Base-by-base conservation (phyloP, 257 asterid genomes). In the Penstemon barbatus region DNA sequence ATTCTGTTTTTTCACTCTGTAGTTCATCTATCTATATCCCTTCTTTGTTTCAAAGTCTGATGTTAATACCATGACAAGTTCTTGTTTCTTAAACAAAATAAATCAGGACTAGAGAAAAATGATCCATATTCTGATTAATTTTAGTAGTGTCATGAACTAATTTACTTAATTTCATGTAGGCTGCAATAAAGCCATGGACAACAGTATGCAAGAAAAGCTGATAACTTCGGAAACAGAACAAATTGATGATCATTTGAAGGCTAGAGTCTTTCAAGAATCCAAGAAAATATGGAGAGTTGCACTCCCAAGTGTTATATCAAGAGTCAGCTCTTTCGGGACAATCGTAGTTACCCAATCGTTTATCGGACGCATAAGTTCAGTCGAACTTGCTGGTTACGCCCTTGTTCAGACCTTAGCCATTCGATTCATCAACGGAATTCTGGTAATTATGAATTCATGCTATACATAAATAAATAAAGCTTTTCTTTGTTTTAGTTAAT, bases 271-370 rank as follows among this genome's bases (percentile, higher is more conserved):
- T 52, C 88, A 73, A 3, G 96, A 89, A 67, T 77, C 95, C 11
- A 86, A 75, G 77, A 89, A 86, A 79, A 79, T 89, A 77, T 89
- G 96, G 96, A 81, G 86, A 70, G 91, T 89, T 69, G 96, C 96
- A n/a, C 80, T 89, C 68, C 96, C 96, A 1, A 76, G 94, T 54
- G 60, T 89, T 40, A 73, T 89, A 10, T 79, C 96, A 1, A 75
- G 96, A 55, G 87, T 87, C 45, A 50, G 88, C 71, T 72, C 89
- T 9, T 86, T 89, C 33, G 94, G 92, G 11, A 71, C 87, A 25
- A 25, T 25, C 33, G 33, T 25, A 25, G 33, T 25, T 25, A 25
- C 33, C 33, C 33, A 25, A 25, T 25, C 33, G 33, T 25, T 25
- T 25, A 25, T 25, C 33, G 33, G 33, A 25, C 33, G 2, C 33